Evolutionary conservation across 2,329 filamentous ascomycete species (phyloP).

Genomic region (Dryadomyces quercus-mongolicae): DNA sequence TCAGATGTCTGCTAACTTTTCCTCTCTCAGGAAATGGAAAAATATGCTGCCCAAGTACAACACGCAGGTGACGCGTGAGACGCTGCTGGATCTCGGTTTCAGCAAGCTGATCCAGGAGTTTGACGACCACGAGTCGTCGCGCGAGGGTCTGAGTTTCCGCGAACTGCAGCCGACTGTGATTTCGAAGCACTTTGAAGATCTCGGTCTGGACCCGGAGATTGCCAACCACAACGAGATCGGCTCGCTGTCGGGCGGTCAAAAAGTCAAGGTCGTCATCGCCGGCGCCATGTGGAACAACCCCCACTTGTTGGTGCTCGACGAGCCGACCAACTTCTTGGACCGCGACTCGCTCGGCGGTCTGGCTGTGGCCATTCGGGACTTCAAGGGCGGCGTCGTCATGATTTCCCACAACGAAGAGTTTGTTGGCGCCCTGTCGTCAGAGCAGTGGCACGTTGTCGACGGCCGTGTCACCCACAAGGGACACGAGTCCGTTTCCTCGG

Average conservation of each 20-base stretch:
- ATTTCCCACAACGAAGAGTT: constrained; percentile 99
- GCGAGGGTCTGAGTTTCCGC: constrained; percentile 93
- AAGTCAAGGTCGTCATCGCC: constrained; percentile 96
- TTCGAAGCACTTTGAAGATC: constrained; percentile 94
- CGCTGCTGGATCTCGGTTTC: constrained; percentile 74
- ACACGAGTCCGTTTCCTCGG: constrained; percentile 57
- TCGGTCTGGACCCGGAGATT: constrained; percentile 92
- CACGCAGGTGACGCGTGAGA: constrained; percentile 85
- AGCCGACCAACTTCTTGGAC: constrained; percentile 98
- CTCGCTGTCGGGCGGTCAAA: constrained; percentile 90
- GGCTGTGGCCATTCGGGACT: constrained; percentile 94
- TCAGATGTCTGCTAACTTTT: constrained; percentile 11
- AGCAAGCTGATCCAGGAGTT: constrained; percentile 94
- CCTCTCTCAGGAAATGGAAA: constrained; percentile 84
- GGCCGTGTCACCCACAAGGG: constrained; percentile 80
- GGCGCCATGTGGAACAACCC: constrained; percentile 99
- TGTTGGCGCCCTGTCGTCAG: constrained; percentile 85
- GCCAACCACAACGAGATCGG: constrained; percentile 98
- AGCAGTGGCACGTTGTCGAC: constrained; percentile 90
- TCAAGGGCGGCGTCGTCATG: constrained; percentile 97
- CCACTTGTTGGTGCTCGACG: constrained; percentile 91
- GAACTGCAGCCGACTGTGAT: constrained; percentile 87
- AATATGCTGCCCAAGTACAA: constrained; percentile 86
- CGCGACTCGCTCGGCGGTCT: constrained; percentile 93
- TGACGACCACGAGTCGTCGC: constrained; percentile 96